These are phyloP conservation scores for Cladochytrium replicatum DNA, from an alignment of 192 early-diverging fungal genomes.

Conservation along the genomic window DNA sequence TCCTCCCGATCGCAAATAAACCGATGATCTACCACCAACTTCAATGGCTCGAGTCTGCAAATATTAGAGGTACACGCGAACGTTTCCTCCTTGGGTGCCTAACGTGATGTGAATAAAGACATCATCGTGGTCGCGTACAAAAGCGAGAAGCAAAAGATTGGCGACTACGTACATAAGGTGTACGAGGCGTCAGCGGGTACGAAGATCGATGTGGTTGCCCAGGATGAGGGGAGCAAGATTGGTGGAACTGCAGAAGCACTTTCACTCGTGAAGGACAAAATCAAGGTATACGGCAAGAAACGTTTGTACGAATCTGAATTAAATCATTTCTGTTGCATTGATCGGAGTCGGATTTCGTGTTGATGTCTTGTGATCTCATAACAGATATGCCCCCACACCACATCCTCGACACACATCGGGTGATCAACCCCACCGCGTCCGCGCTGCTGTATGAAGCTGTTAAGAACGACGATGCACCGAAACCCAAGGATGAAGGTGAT, in stretches of 20 bases:
- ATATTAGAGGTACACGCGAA: conserved; percentile 31
- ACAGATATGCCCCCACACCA: conserved; percentile 74
- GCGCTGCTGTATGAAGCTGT: conserved; percentile 72
- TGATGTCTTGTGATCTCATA: conserved; percentile 83
- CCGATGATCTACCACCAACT: conserved; percentile 92
- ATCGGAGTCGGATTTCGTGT: conserved; percentile 70
- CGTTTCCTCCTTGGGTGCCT: background rate
- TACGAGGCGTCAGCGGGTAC: conserved; percentile 54
- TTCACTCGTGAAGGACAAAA: conserved; percentile 65
- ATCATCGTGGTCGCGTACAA: conserved; percentile 63
- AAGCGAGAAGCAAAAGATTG: conserved; percentile 60
- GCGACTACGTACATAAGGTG: conserved; percentile 47
- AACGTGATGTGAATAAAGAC: conserved; percentile 36
- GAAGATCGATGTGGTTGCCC: conserved; percentile 53
- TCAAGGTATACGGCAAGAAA: conserved; percentile 47
- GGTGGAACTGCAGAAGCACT: conserved; percentile 79
- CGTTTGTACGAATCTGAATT: background rate
- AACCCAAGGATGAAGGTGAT: conserved; percentile 32
- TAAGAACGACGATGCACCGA: conserved; percentile 61
- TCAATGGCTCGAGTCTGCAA: conserved; percentile 86
- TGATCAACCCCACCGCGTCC: conserved; percentile 67
- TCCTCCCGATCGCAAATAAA: conserved; percentile 87
- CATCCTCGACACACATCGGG: conserved; percentile 75
- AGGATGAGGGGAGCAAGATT: conserved; percentile 29
- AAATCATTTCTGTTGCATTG: background rate